Evolutionary conservation across 2,329 filamentous ascomycete species (phyloP), one percentile per base, ranked within the genome.

Genomic region (Sporothrix luriei): DNA sequence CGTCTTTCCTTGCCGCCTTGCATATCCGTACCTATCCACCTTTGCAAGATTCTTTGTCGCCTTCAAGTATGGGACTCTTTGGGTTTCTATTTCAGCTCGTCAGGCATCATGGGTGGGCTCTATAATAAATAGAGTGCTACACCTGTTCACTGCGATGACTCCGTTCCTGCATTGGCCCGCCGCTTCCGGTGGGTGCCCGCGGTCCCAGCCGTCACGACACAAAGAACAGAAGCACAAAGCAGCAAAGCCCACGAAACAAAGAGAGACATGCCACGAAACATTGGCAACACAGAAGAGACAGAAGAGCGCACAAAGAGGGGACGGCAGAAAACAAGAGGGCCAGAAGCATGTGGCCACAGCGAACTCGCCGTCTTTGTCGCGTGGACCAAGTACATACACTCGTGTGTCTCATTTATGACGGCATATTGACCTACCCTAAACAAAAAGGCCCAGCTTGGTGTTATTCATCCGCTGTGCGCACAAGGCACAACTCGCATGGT

Each of bases 121-220:
- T 33, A 33, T 33, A 33, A 33, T 33, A 33, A 33, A 33, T 33
- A 33, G 33, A 9, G 33, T 6, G 33, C 33, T 33, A 33, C 33
- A 33, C 33, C 33, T 33, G 33, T 33, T 33, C 33, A 51, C 33
- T 46, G 26, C 38, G 16, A n/a, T 67, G 49, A 46, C 65, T 57
- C 19, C 49, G 65, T 55, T 67, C 49, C 65, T 55, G 65, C 65
- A 67, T 67, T 67, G 48, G 65, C 46, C 48, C 40, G 62, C 62
- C 59, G 48, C 19, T 49, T 69, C 52, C 59, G 68, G 59, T 26
- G 51, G 24, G 19, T 55, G 49, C 43, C 24, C 38, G 21, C 57
- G 67, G 67, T 40, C 48, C 67, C 67, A 51, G 57, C 67, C 48
- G 48, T 51, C 67, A 55, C 48, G 33, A 69, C 49, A 29, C 66